Base-by-base conservation (phyloP, 352 stramenopile genomes). In the Phytophthora macrochlamydospora region DNA sequence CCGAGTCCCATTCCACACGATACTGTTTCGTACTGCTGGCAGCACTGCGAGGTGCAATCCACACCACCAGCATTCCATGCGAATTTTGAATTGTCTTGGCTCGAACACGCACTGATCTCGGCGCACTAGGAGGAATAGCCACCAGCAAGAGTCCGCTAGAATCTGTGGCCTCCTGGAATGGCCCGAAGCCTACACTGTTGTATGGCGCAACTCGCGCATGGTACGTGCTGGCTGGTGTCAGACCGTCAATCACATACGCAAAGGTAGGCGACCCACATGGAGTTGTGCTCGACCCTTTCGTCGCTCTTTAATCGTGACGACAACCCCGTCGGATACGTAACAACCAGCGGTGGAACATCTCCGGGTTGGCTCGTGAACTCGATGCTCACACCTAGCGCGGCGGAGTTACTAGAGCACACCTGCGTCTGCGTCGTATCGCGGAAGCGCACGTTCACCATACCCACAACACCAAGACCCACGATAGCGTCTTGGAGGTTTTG, bases 1-100 rank as follows among this genome's bases (percentile, higher is more conserved):
- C 90, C 24, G 83, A 78, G 76, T 99, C 97, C 96, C 96, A 99
- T 76, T 99, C 96, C n/a, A 98, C 85, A 18, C 92, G 74, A 72
- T 98, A 99, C 42, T 85, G 85, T 4, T 57, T 46, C 4, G 76
- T 88, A 35, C 97, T 75, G 0, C 68, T 51, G 24, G 91, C 81
- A 30, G 92, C 95, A n/a, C 96, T 95, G 32, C 78, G 59, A 14
- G 96, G 96, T 3, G 82, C 80, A 48, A 85, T 82, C 88, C 88
- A 97, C 24, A 91, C 75, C 4, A 89, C 73, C 38, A 94, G 46
- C 33, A 92, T 68, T 33, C 62, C 67, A 43, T 71, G 45, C 11
- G 67, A 68, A 44, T 71, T 50, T 6, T 75, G 56, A 14, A 75
- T 63, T 9, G 62, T 89, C 18, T 83, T 79, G 24, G 90, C 79